Conservation (phyloP, 2,329 filamentous ascomycete genomes). For the Xylaria sp. region DNA sequence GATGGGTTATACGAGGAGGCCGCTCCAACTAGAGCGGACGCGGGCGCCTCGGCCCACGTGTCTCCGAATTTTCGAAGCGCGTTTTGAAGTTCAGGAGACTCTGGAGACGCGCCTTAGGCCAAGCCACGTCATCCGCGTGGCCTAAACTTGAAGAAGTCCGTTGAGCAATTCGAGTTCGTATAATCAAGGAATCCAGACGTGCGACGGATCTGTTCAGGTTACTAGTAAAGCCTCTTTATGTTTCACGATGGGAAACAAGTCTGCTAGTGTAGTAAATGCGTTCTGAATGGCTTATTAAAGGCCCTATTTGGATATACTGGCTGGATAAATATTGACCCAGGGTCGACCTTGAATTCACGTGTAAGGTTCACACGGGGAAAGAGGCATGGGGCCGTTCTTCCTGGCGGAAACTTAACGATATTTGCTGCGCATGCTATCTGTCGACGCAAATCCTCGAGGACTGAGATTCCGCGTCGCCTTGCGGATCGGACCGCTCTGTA, state of each 20-base stretch:
- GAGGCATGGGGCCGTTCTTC: not conserved
- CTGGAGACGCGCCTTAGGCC: conserved; percentile 4
- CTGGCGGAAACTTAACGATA: not conserved
- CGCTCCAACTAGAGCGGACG: not conserved
- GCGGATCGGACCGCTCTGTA: not conserved
- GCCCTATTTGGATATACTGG: not conserved
- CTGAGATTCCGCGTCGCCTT: not conserved
- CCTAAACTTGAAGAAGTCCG: not conserved
- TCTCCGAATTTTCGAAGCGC: conserved; percentile 27
- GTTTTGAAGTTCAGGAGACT: conserved; percentile 11
- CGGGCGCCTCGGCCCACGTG: conserved; percentile 18
- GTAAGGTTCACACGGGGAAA: not conserved
- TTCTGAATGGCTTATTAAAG: not conserved
- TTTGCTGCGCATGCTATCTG: not conserved
- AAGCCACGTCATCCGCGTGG: not conserved
- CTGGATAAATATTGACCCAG: not conserved
- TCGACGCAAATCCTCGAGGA: not conserved
- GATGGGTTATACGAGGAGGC: conserved; percentile 14
- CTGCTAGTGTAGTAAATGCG: not conserved
- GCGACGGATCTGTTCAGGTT: not conserved
- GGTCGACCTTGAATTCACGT: not conserved
- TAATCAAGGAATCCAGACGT: not conserved
- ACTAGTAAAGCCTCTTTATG: not conserved
- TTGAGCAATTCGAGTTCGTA: conserved; percentile 6
- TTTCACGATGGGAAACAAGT: conserved; percentile 8